These are phyloP conservation scores for Penicillium hordei DNA, from an alignment of 2,329 filamentous ascomycete genomes.

Conservation along the genomic window DNA sequence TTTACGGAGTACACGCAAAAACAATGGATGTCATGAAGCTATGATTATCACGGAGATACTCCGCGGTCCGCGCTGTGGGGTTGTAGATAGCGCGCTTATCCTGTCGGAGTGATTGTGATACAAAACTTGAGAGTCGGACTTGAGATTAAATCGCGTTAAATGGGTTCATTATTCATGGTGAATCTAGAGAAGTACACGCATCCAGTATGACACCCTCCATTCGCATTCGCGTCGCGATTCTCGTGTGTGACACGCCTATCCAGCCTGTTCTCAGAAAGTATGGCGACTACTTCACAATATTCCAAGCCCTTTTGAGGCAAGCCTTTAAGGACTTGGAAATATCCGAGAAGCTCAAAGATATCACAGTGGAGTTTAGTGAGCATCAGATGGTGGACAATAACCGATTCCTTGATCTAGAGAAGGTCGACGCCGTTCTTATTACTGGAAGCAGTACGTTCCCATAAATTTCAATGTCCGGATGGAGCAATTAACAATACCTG, in stretches of 20 bases:
- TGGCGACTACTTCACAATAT: constrained; percentile 25
- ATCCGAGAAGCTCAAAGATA: neutral
- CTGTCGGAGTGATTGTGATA: neutral
- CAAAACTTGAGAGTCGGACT: neutral
- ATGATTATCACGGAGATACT: neutral
- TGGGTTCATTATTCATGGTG: neutral
- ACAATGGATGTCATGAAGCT: neutral
- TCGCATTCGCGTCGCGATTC: constrained; percentile 26
- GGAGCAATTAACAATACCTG: neutral
- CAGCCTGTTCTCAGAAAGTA: constrained; percentile 28
- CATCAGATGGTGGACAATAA: constrained; percentile 27
- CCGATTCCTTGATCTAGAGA: constrained; percentile 24
- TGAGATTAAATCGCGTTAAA: neutral
- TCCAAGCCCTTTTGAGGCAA: constrained; percentile 24
- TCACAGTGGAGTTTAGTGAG: constrained; percentile 21
- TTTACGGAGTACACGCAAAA: neutral
- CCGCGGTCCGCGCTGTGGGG: constrained; percentile 22
- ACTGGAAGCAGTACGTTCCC: constrained; percentile 33
- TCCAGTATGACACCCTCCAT: neutral
- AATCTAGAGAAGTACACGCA: neutral
- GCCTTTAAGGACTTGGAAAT: constrained; percentile 15
- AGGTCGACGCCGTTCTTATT: constrained; percentile 29
- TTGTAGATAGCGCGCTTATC: constrained; percentile 12
- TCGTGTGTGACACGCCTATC: constrained; percentile 35
- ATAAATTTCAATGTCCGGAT: neutral